A percentile compares a stretch with the other conserved stretches of the same genome.
These are phyloP conservation scores for Tuber melanosporum DNA, from an alignment of 495 filamentous ascomycete genomes.

Conservation along the genomic window DNA sequence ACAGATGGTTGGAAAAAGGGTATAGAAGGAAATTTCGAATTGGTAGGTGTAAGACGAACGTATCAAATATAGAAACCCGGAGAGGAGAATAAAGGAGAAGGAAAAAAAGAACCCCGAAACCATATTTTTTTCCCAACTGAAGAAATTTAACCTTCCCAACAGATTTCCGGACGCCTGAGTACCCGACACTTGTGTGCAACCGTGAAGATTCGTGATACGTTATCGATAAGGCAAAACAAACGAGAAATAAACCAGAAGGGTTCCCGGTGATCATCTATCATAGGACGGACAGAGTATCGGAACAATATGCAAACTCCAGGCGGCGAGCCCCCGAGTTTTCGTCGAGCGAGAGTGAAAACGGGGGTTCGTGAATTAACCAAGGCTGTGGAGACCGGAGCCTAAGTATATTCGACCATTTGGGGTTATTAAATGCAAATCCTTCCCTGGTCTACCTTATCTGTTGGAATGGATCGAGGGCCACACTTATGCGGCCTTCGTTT, in stretches of 20 bases:
- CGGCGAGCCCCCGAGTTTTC: neutral
- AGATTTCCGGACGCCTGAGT: conserved; percentile 4
- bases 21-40: neutral
- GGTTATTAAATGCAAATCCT: neutral
- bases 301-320: neutral
- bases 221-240: conserved; percentile 7
- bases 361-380: neutral
- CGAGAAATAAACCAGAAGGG: neutral
- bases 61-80: neutral
- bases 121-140: neutral
- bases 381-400: neutral
- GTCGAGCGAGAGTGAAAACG: neutral
- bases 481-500: conserved; percentile 47
- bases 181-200: neutral
- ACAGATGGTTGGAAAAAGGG: conserved; percentile 1
- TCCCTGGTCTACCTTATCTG: conserved; percentile 38
- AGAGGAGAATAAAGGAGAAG: neutral
- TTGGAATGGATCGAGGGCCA: conserved; percentile 40
- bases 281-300: neutral
- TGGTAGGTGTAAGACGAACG: neutral
- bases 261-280: neutral
- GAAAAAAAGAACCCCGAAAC: neutral
- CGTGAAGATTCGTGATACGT: conserved; percentile 3
- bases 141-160: conserved; percentile 3
- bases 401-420: neutral